phyloP scores from a whole-genome alignment of 179 eudicot species.

The Spinacia oleracea region DNA sequence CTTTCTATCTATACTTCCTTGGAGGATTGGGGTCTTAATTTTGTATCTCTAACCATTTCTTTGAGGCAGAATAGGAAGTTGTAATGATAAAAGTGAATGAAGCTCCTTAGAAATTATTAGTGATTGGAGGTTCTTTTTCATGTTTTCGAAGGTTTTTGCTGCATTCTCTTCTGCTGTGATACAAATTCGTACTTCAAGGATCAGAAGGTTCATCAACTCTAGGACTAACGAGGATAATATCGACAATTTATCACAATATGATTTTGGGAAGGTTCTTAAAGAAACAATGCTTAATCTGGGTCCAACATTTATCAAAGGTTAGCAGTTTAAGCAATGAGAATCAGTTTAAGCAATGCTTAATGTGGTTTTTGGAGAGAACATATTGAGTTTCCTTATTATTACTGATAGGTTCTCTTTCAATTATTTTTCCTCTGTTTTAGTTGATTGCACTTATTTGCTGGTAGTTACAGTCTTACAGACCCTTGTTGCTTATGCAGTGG shows the following conservation, averaged over 20 bases:
- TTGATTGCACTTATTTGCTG: neutral
- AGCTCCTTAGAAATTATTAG: conserved; percentile 6
- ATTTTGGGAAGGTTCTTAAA: conserved; percentile 74
- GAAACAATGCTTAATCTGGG: conserved; percentile 82
- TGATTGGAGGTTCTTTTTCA: conserved; percentile 6
- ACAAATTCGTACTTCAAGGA: conserved; percentile 54
- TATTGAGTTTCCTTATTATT: neutral
- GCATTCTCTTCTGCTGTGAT: conserved; percentile 81
- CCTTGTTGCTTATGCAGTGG: conserved; percentile 66
- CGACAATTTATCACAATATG: conserved; percentile 42
- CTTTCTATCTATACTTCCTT: neutral
- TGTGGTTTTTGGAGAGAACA: neutral
- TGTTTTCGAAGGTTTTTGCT: conserved; percentile 53
- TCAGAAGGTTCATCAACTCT: conserved; percentile 32
- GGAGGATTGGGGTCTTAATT: neutral
- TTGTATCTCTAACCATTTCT: neutral
- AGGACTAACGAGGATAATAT: conserved; percentile 35
- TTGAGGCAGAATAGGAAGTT: neutral
- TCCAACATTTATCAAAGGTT: conserved; percentile 95
- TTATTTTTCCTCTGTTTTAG: neutral
- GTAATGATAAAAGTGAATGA: neutral
- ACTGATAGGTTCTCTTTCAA: neutral
- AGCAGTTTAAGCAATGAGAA: conserved; percentile 9
- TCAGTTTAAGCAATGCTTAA: neutral
- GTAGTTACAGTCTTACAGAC: conserved; percentile 19